A percentile compares a stretch with the other conserved stretches of the same genome.
Conservation (phyloP, 2,329 filamentous ascomycete genomes). For the Penicillium occitanis region DNA sequence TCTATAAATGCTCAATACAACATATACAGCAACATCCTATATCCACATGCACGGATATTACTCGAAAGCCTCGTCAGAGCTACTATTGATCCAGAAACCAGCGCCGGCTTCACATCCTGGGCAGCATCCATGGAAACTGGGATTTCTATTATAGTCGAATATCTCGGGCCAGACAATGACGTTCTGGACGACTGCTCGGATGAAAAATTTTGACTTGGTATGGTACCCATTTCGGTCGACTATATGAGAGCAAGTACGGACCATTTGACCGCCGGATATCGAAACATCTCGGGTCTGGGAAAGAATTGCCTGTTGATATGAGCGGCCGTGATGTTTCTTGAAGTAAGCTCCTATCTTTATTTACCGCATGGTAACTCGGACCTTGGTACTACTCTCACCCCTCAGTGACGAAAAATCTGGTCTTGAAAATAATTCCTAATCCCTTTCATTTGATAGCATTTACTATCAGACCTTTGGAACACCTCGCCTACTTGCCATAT, state of each 20-base stretch:
- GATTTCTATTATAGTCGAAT: neutral
- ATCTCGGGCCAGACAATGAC: neutral
- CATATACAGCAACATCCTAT: too few species aligned
- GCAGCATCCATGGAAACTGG: neutral
- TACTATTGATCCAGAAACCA: too few species aligned
- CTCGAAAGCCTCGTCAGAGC: too few species aligned
- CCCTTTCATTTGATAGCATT: too few species aligned
- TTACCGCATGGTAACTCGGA: too few species aligned
- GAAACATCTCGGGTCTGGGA: neutral
- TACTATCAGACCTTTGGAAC: too few species aligned
- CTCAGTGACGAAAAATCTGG: neutral
- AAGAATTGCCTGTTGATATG: neutral
- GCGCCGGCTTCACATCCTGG: neutral
- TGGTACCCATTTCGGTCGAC: neutral
- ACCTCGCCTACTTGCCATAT: too few species aligned
- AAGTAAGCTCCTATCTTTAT: too few species aligned
- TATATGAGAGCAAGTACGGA: neutral
- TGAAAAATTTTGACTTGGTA: neutral
- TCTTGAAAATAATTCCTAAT: neutral
- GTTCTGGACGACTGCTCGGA: neutral
- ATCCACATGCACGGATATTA: too few species aligned
- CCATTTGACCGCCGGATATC: neutral
- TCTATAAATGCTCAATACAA: too few species aligned
- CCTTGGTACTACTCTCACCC: neutral
- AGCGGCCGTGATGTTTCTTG: neutral